These are phyloP conservation scores for Sphenostylis stenocarpa DNA, from an alignment of 306 rosid genomes.

Conservation along the genomic window DNA sequence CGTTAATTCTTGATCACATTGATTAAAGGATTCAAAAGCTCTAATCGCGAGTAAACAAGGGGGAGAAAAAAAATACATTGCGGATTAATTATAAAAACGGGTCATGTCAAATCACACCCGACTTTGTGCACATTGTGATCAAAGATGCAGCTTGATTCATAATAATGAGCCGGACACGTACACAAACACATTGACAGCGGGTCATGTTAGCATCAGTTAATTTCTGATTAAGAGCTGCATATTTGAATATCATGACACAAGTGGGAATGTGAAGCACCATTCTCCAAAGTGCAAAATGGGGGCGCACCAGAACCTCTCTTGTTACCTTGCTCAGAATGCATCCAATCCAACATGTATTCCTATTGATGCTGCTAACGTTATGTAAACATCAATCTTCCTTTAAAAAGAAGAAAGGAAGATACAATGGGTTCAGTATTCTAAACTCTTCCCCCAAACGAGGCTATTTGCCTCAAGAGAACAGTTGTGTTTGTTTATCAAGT, in stretches of 20 bases:
- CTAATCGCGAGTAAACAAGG: not conserved
- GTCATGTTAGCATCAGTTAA: conserved; percentile 29
- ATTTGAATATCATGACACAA: conserved; percentile 25
- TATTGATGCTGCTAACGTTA: conserved; percentile 54
- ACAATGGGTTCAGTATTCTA: conserved; percentile 69
- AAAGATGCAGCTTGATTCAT: conserved; percentile 16
- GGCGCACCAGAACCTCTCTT: conserved; percentile 28
- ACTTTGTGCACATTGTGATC: conserved; percentile 19
- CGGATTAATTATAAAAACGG: too few relatives aligned
- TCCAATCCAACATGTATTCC: conserved; percentile 59
- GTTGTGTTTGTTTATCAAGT: conserved; percentile 46
- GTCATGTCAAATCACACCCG: not conserved
- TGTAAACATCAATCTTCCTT: conserved; percentile 70
- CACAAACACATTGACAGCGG: not conserved
- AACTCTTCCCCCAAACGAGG: conserved; percentile 54
- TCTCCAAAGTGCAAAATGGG: conserved; percentile 37
- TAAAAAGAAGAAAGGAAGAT: conserved; percentile 74
- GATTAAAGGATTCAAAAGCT: not conserved
- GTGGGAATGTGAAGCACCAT: conserved; percentile 35
- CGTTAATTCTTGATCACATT: not conserved
- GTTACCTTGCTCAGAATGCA: conserved; percentile 46
- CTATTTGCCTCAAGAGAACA: conserved; percentile 63
- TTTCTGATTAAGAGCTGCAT: conserved; percentile 29
- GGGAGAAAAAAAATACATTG: too few relatives aligned
- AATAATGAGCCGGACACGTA: not conserved